A percentile compares a stretch with the other conserved stretches of the same genome.
phyloP scores from a whole-genome alignment of 1,284 basidiomycete genomes.

The Ustilago loliicola region DNA sequence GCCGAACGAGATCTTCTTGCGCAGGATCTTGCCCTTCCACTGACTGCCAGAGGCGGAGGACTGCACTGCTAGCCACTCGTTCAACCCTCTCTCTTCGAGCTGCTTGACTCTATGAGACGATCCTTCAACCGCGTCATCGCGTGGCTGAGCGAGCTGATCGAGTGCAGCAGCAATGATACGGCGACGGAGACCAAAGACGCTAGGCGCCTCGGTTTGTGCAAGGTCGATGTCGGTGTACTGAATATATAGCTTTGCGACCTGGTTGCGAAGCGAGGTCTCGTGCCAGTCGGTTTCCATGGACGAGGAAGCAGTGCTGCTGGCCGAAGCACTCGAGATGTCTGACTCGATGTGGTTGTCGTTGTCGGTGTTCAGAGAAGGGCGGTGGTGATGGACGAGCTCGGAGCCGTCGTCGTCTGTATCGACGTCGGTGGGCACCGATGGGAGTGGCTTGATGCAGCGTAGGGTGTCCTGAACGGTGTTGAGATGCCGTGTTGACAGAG shows the following conservation, averaged over 20 bases:
- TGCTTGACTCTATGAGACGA: not conserved
- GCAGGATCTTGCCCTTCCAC: slow-evolving; percentile 39
- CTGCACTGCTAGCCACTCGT: slow-evolving; percentile 23
- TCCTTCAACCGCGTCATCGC: not conserved
- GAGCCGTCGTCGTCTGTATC: slow-evolving; percentile 29
- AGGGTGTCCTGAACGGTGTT: not conserved
- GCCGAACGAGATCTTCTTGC: slow-evolving; percentile 45
- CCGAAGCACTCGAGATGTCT: slow-evolving; percentile 38
- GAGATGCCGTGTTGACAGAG: slow-evolving; percentile 2
- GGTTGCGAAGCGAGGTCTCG: slow-evolving; percentile 37
- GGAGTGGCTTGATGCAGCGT: slow-evolving; percentile 22
- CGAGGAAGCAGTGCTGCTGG: slow-evolving; percentile 29
- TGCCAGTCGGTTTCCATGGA: slow-evolving; percentile 45
- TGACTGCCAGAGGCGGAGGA: slow-evolving; percentile 12
- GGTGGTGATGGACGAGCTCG: slow-evolving; percentile 21
- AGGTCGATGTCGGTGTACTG: slow-evolving; percentile 34
- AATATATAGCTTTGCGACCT: slow-evolving; percentile 39
- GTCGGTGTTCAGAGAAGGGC: slow-evolving; percentile 5
- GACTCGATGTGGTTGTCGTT: slow-evolving; percentile 34
- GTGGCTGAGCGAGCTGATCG: slow-evolving; percentile 16
- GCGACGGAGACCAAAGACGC: slow-evolving; percentile 44
- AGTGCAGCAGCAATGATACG: slow-evolving; percentile 45
- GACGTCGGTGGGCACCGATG: slow-evolving; percentile 37
- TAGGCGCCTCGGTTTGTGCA: slow-evolving; percentile 35
- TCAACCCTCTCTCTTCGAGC: slow-evolving; percentile 22